phyloP scores from a whole-genome alignment of 495 filamentous ascomycete genomes.

The Podospora anserina region DNA sequence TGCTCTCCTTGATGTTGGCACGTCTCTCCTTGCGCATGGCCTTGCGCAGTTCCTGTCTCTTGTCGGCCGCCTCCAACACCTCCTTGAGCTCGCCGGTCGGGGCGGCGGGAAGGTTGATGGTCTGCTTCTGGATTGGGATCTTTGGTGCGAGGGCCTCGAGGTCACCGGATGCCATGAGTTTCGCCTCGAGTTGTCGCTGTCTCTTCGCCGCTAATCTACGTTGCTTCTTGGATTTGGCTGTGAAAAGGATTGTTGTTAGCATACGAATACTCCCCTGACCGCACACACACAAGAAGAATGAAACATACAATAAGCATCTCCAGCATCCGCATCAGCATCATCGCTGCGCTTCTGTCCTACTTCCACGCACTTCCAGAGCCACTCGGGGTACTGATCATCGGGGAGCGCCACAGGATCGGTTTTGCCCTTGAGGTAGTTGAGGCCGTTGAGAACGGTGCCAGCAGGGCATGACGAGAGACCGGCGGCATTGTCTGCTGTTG shows the following conservation, averaged over 20 bases:
- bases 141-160: slow-evolving; percentile 63
- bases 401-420: slow-evolving; percentile 69
- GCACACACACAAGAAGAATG: neutral
- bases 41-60: slow-evolving; percentile 63
- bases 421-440: slow-evolving; percentile 80
- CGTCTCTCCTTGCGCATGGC: slow-evolving; percentile 70
- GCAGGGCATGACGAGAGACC: slow-evolving; percentile 50
- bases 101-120: slow-evolving; percentile 70
- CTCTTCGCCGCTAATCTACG: slow-evolving; percentile 64
- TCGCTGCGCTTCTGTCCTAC: slow-evolving; percentile 45
- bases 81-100: slow-evolving; percentile 56
- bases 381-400: slow-evolving; percentile 84
- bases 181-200: slow-evolving; percentile 60
- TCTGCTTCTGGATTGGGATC: slow-evolving; percentile 80
- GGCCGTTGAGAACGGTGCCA: slow-evolving; percentile 70
- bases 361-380: slow-evolving; percentile 80
- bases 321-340: slow-evolving; percentile 43
- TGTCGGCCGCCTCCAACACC: slow-evolving; percentile 54
- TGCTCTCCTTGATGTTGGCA: slow-evolving; percentile 81
- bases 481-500: slow-evolving; percentile 17
- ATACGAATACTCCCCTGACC: neutral
- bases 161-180: slow-evolving; percentile 61
- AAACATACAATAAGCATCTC: slow-evolving; percentile 76
- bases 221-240: slow-evolving; percentile 78
- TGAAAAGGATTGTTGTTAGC: neutral